Percentiles rank a stretch among this genome's conserved stretches.
phyloP scores from a whole-genome alignment of 257 asterid genomes.

The Anisodus tanguticus region DNA sequence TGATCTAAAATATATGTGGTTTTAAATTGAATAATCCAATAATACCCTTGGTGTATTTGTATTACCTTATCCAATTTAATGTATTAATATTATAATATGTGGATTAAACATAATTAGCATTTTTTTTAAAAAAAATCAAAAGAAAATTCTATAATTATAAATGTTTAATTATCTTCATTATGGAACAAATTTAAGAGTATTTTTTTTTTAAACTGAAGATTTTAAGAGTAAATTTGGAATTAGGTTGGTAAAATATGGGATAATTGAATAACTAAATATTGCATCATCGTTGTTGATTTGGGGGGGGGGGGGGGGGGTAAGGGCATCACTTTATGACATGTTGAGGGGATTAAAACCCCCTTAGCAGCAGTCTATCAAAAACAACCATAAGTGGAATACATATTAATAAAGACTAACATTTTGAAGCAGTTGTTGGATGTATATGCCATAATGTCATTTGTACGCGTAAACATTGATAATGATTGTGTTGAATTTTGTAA shows the following conservation, averaged over 20 bases:
- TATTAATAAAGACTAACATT: not conserved
- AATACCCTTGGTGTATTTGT: not conserved
- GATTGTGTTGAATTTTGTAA: not conserved
- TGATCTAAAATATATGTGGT: not conserved
- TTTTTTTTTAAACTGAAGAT: no score
- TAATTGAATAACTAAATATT: constrained; percentile 16
- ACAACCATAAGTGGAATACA: not conserved
- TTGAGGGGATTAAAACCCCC: not conserved
- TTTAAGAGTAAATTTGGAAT: not conserved
- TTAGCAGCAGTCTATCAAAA: not conserved
- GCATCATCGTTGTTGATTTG: not conserved
- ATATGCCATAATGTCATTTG: not conserved
- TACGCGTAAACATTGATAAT: not conserved
- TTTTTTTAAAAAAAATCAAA: not conserved
- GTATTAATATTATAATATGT: not conserved
- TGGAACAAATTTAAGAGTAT: not conserved
- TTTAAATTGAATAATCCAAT: not conserved
- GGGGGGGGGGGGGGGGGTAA: no score
- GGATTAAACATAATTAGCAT: not conserved
- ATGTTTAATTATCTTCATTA: not conserved
- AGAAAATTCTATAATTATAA: not conserved
- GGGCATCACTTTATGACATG: not conserved
- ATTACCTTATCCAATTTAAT: not conserved
- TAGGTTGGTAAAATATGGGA: not conserved
- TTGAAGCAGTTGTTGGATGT: not conserved